Conservation (phyloP, 1,284 basidiomycete species). For the Fistulina hepatica region DNA sequence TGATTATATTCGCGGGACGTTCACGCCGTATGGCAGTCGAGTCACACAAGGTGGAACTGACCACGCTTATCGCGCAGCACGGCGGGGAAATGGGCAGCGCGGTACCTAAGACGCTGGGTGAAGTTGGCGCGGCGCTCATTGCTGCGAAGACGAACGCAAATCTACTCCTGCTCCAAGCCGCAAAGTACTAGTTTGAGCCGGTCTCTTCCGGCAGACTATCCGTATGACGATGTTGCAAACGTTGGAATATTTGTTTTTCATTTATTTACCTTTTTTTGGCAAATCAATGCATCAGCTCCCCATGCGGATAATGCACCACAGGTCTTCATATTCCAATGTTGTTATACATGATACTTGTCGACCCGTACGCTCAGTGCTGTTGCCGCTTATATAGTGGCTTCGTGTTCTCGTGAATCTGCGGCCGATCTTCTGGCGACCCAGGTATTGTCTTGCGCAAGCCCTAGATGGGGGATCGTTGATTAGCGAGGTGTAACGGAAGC, state of each 20-base stretch:
- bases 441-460: slow-evolving; percentile 91
- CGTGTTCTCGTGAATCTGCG: slow-evolving; percentile 84
- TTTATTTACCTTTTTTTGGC: too few relatives aligned
- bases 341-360: too few relatives aligned
- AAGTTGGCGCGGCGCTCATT: slow-evolving; percentile 59
- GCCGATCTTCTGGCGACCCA: slow-evolving; percentile 76
- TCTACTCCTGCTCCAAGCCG: slow-evolving; percentile 53
- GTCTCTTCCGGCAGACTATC: neutral
- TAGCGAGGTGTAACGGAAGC: slow-evolving; percentile 4
- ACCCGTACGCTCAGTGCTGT: slow-evolving; percentile 48
- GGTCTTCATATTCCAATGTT: too few relatives aligned
- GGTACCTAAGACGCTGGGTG: slow-evolving; percentile 66
- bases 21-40: slow-evolving; percentile 59
- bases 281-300: too few relatives aligned
- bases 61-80: slow-evolving; percentile 38
- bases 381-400: slow-evolving; percentile 72
- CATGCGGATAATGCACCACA: too few relatives aligned
- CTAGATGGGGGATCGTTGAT: slow-evolving; percentile 29
- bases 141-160: slow-evolving; percentile 39
- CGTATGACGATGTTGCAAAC: neutral
- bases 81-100: slow-evolving; percentile 40
- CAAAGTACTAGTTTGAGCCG: too few relatives aligned
- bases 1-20: slow-evolving; percentile 63
- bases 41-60: slow-evolving; percentile 47
- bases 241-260: too few relatives aligned